Evolutionary conservation across 345 rosid genomes (phyloP).

Genomic region (Lepidium sativum): DNA sequence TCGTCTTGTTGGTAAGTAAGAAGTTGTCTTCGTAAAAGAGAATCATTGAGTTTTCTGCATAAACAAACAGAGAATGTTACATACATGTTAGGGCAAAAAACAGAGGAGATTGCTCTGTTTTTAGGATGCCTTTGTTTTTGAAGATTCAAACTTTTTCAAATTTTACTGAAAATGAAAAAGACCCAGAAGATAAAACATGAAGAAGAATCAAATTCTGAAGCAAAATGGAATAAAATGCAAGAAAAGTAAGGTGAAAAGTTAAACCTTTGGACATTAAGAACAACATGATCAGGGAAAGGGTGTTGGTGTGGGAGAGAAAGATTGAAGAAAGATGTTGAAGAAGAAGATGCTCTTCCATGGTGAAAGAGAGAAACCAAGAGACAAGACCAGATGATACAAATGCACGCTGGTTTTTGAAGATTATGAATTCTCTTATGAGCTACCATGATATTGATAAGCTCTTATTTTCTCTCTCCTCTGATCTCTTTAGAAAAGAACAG

Average conservation of each 20-base stretch:
- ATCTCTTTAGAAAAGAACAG: slow-evolving; percentile 9
- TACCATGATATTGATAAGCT: slow-evolving; percentile 7
- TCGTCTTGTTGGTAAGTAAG: slow-evolving; percentile 22
- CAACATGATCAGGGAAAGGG: slow-evolving; percentile 52
- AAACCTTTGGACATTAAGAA: slow-evolving; percentile 42
- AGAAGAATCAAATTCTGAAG: neutral
- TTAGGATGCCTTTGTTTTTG: neutral
- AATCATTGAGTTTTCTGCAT: slow-evolving; percentile 38
- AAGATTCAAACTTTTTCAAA: neutral
- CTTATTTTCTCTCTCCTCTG: neutral
- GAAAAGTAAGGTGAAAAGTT: neutral
- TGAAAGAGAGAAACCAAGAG: slow-evolving; percentile 15
- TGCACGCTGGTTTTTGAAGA: slow-evolving; percentile 7
- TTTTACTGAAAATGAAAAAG: neutral
- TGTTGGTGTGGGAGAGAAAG: slow-evolving; percentile 54
- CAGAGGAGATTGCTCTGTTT: slow-evolving; percentile 29
- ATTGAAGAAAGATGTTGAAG: slow-evolving; percentile 20
- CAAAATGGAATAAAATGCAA: neutral
- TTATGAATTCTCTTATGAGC: slow-evolving; percentile 31
- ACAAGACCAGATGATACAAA: slow-evolving; percentile 36
- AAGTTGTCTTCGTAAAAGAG: slow-evolving; percentile 34
- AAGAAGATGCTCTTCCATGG: slow-evolving; percentile 15
- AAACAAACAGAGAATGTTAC: neutral
- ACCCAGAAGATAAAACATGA: neutral
- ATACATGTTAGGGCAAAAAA: neutral